Conservation (phyloP, 2,329 filamentous ascomycete genomes). For the Fusarium pseudocircinatum region DNA sequence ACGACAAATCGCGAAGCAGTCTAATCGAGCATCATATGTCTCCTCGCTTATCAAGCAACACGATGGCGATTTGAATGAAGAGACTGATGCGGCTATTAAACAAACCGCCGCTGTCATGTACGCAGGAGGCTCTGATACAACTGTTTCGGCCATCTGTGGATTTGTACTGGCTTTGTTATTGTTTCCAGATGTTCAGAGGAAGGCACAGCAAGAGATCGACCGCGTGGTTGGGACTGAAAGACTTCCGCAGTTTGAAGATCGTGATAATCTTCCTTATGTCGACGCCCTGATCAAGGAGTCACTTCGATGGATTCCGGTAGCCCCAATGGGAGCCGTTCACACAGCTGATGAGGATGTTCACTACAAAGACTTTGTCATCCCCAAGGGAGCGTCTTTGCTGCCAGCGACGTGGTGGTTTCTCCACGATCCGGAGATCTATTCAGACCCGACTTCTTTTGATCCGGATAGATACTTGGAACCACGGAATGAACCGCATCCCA, state of each 20-base stretch:
- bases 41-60: conserved; percentile 30
- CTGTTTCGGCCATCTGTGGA: not conserved
- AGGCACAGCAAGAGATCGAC: conserved; percentile 40
- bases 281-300: conserved; percentile 43
- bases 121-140: not conserved
- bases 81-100: not conserved
- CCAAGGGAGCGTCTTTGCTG: conserved; percentile 33
- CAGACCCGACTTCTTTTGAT: conserved; percentile 46
- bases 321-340: conserved; percentile 49
- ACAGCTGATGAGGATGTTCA: conserved; percentile 43
- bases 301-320: conserved; percentile 39
- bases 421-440: conserved; percentile 74
- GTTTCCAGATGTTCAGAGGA: conserved; percentile 24
- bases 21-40: conserved; percentile 30
- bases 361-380: conserved; percentile 31
- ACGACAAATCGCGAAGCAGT: conserved; percentile 26
- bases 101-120: not conserved
- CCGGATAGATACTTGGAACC: conserved; percentile 26
- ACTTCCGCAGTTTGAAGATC: conserved; percentile 39
- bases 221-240: conserved; percentile 34
- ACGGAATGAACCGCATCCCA: conserved; percentile 5
- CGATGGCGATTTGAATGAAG: not conserved
- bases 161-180: conserved; percentile 32
- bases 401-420: conserved; percentile 37
- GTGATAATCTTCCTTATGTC: conserved; percentile 41